Conservation (phyloP, 2,329 filamentous ascomycete species). For the Pyricularia sp. region DNA sequence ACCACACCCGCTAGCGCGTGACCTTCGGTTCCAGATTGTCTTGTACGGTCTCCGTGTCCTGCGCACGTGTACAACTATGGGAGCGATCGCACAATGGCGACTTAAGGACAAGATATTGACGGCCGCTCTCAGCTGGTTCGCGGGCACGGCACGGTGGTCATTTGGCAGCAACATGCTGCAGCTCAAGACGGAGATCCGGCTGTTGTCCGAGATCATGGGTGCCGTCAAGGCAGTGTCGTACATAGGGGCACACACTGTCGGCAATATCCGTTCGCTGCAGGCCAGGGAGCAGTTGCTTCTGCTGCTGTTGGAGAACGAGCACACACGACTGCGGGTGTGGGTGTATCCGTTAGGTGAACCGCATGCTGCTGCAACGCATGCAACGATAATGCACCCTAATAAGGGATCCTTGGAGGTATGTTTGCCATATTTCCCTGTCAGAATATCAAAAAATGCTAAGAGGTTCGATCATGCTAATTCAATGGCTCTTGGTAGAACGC, state of each 20-base stretch:
- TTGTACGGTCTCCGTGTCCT: conserved; percentile 75
- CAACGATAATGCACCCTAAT: conserved; percentile 26
- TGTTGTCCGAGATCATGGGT: conserved; percentile 65
- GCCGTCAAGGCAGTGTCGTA: conserved; percentile 56
- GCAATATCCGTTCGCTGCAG: conserved; percentile 56
- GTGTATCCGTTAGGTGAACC: conserved; percentile 67
- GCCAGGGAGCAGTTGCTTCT: conserved; percentile 78
- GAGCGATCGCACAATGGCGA: conserved; percentile 60
- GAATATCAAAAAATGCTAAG: not conserved
- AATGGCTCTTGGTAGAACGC: conserved; percentile 15
- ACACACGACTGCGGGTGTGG: conserved; percentile 80
- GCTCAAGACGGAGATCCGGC: conserved; percentile 80
- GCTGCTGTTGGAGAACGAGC: conserved; percentile 75
- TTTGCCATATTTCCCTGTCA: not conserved
- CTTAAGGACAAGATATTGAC: conserved; percentile 85
- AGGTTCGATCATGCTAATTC: not conserved
- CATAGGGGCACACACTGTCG: conserved; percentile 43
- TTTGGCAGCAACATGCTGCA: conserved; percentile 92
- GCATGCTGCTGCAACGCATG: conserved; percentile 17
- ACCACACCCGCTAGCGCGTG: conserved; percentile 78
- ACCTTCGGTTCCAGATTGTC: conserved; percentile 83
- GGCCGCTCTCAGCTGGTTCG: conserved; percentile 84
- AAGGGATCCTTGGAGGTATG: conserved; percentile 31
- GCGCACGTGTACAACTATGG: conserved; percentile 58
- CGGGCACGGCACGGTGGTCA: conserved; percentile 75